These are phyloP conservation scores for Nakazawaea molendinolei DNA, from an alignment of 805 yeast species.

Conservation along the genomic window DNA sequence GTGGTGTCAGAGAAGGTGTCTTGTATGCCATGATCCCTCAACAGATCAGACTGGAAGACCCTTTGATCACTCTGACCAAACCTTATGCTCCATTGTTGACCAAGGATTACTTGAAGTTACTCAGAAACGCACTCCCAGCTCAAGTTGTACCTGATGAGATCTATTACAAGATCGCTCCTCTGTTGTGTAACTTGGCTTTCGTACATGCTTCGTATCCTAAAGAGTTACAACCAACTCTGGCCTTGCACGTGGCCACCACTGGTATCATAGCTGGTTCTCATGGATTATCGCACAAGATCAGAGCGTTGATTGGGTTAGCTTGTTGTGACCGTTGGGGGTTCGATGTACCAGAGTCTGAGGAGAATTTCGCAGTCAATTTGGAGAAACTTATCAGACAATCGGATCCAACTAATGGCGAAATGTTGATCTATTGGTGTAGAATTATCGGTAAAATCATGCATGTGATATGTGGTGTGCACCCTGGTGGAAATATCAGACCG, in stretches of 20 bases:
- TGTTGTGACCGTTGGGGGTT: slow-evolving; percentile 81
- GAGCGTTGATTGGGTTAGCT: slow-evolving; percentile 69
- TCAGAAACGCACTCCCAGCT: slow-evolving; percentile 51
- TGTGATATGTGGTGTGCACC: slow-evolving; percentile 74
- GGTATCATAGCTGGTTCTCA: slow-evolving; percentile 74
- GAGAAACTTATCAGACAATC: slow-evolving; percentile 43
- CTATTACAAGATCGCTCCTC: slow-evolving; percentile 54
- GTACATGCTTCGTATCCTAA: slow-evolving; percentile 73
- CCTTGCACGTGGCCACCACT: slow-evolving; percentile 63
- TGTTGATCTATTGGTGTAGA: slow-evolving; percentile 65
- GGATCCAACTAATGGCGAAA: slow-evolving; percentile 29
- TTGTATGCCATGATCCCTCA: slow-evolving; percentile 55
- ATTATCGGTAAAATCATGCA: slow-evolving; percentile 70
- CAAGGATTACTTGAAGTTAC: slow-evolving; percentile 44
- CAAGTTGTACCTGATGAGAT: slow-evolving; percentile 48
- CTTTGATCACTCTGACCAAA: slow-evolving; percentile 58
- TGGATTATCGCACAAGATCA: slow-evolving; percentile 64
- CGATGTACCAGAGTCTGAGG: slow-evolving; percentile 55
- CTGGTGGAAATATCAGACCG: slow-evolving; percentile 71
- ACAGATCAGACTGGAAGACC: slow-evolving; percentile 57
- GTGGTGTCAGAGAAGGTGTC: slow-evolving; percentile 75
- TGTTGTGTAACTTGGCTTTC: slow-evolving; percentile 67
- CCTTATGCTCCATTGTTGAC: slow-evolving; percentile 68
- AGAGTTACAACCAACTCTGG: slow-evolving; percentile 70
- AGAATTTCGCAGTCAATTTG: slow-evolving; percentile 35